These are phyloP conservation scores for Scutellaria barbata DNA, from an alignment of 257 asterid genomes.

Conservation along the genomic window DNA sequence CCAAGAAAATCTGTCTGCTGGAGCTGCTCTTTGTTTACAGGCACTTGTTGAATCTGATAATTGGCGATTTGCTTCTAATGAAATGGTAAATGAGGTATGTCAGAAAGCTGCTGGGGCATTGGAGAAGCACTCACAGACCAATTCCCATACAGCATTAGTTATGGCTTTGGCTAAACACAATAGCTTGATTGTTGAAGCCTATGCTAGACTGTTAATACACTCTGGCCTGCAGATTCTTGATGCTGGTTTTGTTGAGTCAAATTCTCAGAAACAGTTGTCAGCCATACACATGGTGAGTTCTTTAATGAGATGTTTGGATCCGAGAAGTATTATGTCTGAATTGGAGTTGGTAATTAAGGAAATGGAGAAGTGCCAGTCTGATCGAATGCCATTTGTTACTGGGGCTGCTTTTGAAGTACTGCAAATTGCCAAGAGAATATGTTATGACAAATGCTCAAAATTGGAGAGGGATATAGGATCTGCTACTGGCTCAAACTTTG, in stretches of 20 bases:
- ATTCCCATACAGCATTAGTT: constrained; percentile 82
- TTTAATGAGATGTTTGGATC: constrained; percentile 79
- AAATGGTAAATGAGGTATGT: constrained; percentile 85
- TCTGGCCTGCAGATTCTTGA: constrained; percentile 69
- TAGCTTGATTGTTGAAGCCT: constrained; percentile 84
- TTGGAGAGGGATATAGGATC: constrained; percentile 56
- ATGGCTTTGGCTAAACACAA: constrained; percentile 83
- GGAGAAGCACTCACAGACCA: constrained; percentile 77
- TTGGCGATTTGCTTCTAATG: constrained; percentile 89
- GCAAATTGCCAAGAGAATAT: constrained; percentile 71
- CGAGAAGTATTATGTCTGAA: constrained; percentile 73
- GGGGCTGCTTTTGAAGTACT: constrained; percentile 95
- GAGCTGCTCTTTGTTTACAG: constrained; percentile 90
- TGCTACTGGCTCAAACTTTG: constrained; percentile 54
- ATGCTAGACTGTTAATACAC: constrained; percentile 71
- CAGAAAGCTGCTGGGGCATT: constrained; percentile 88
- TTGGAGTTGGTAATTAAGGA: constrained; percentile 68
- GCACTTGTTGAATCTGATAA: constrained; percentile 89
- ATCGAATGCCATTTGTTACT: constrained; percentile 77
- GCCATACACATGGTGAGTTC: constrained; percentile 92
- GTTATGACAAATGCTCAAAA: constrained; percentile 51
- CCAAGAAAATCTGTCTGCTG: constrained; percentile 82
- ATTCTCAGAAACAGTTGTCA: constrained; percentile 79
- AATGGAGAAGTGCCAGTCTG: constrained; percentile 84
- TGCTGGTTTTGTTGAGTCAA: constrained; percentile 57